phyloP scores from a whole-genome alignment of 352 stramenopile genomes.

The Phytophthora nicotianae region DNA sequence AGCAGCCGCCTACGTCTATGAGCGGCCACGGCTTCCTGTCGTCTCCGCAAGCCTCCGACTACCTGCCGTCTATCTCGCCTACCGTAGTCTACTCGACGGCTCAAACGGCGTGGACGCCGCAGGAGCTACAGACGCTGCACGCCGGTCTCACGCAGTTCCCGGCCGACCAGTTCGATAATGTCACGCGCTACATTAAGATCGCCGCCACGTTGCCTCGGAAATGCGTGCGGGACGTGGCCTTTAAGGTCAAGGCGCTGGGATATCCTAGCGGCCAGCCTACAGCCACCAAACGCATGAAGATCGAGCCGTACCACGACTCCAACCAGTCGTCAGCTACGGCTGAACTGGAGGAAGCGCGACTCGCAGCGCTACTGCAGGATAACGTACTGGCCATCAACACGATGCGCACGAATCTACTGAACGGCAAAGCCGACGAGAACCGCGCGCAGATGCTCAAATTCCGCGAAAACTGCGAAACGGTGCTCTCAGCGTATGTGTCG shows the following conservation, averaged over 20 bases:
- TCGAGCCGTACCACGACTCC: slow-evolving; percentile 51
- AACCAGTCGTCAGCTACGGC: slow-evolving; percentile 22
- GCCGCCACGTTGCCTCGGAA: slow-evolving; percentile 69
- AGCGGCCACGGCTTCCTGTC: slow-evolving; percentile 25
- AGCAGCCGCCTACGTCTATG: slow-evolving; percentile 21
- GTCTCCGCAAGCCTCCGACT: slow-evolving; percentile 33
- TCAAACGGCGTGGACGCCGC: slow-evolving; percentile 55
- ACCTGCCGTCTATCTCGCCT: slow-evolving; percentile 63
- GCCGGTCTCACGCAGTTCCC: slow-evolving; percentile 61
- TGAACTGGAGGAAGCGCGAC: slow-evolving; percentile 51
- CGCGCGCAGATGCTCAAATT: slow-evolving; percentile 66
- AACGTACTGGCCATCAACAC: slow-evolving; percentile 67
- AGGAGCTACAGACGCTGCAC: slow-evolving; percentile 74
- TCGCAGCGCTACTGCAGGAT: slow-evolving; percentile 65
- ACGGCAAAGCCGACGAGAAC: slow-evolving; percentile 62
- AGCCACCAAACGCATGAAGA: slow-evolving; percentile 69
- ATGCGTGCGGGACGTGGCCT: slow-evolving; percentile 78
- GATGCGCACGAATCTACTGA: slow-evolving; percentile 74
- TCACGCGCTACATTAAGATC: slow-evolving; percentile 88
- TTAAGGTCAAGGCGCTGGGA: slow-evolving; percentile 57
- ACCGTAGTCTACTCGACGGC: slow-evolving; percentile 66
- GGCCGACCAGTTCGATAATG: slow-evolving; percentile 67
- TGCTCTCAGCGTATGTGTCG: slow-evolving; percentile 61
- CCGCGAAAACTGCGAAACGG: slow-evolving; percentile 63
- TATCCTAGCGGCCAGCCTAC: slow-evolving; percentile 28